phyloP scores from a whole-genome alignment of 352 stramenopile species.

The Pythium myriotylum region DNA sequence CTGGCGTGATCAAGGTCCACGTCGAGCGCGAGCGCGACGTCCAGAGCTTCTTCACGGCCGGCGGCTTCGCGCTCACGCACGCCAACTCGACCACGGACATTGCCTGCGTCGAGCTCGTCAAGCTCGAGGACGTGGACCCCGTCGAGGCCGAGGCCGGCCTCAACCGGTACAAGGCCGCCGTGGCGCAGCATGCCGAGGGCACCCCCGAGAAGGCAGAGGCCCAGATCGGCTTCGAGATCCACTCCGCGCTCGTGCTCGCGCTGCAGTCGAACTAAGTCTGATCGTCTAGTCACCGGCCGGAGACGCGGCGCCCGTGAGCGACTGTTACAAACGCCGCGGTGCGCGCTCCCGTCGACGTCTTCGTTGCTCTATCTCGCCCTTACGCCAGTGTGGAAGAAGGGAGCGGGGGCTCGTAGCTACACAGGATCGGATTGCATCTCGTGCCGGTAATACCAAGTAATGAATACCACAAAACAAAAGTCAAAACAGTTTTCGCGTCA shows the following conservation, averaged over 20 bases:
- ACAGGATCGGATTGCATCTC: background rate
- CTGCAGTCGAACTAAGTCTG: constrained; percentile 69
- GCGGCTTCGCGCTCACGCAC: constrained; percentile 97
- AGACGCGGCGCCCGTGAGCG: too few relatives aligned
- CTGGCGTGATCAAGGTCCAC: constrained; percentile 92
- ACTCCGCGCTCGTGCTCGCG: constrained; percentile 91
- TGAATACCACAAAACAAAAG: constrained; percentile 20
- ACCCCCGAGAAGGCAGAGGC: constrained; percentile 92
- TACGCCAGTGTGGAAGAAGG: constrained; percentile 19
- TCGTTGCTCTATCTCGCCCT: background rate
- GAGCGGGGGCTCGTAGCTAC: background rate
- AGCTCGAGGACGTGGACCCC: constrained; percentile 96
- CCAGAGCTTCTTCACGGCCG: constrained; percentile 98
- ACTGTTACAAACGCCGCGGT: background rate
- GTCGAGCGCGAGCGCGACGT: constrained; percentile 82
- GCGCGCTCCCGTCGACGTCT: background rate
- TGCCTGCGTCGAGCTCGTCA: constrained; percentile 95
- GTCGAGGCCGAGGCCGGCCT: constrained; percentile 87
- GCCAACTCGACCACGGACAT: constrained; percentile 97
- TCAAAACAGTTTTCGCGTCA: too few relatives aligned
- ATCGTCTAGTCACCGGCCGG: background rate
- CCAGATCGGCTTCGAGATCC: constrained; percentile 96
- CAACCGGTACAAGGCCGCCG: constrained; percentile 90
- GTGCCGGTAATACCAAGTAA: constrained; percentile 22
- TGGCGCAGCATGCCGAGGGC: constrained; percentile 81